Evolutionary conservation across 495 filamentous ascomycete species (phyloP), one percentile per base, ranked within the genome.

Genomic region (Pseudoneurospora amorphoporcata): DNA sequence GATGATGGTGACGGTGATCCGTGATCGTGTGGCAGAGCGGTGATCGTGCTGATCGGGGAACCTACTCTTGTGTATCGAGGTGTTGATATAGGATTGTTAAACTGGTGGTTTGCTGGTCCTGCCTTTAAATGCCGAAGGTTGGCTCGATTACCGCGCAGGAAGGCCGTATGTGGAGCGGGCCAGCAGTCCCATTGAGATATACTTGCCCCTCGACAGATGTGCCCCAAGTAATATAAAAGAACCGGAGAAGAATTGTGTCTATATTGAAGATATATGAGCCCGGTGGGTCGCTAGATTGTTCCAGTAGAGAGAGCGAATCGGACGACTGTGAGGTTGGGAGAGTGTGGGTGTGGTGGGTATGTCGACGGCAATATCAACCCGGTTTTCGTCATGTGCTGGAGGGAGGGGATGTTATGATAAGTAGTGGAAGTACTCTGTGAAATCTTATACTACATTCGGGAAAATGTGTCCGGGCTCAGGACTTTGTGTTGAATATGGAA

Each of bases 241-340:
- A 23, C 23, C 23, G 23, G 23, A 23, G 23, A 0, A 23, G 23
- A 23, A 23, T 23, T 23, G 23, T 23, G 23, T 23, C 23, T 1
- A 47, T 19, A 47, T 47, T 47, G n/a, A 9, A 10, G 17, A 2
- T 0, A 47, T 47, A 47, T 19, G 75, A 69, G 35, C 38, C 41
- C 47, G 68, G 70, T 73, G 70, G 76, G 70, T 70, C 69, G 68
- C 38, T 68, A 78, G 72, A 79, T 77, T 79, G 73, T 69, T 14
- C 69, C 74, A 47, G 3, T 7, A 19, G 43, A 47, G n/a, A 10
- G 43, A 47, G 43, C 78, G 72, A 77, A 76, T 75, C 71, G 70
- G 69, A 32, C 4, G 10, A 17, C 65, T 12, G 75, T 75, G 70
- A 76, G 73, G 70, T 72, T 71, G 69, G 71, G 71, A 76, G 35